Evolutionary conservation across 2,329 filamentous ascomycete species (phyloP), one percentile per base, ranked within the genome.

Genomic region (Sporothrix variecibatus): DNA sequence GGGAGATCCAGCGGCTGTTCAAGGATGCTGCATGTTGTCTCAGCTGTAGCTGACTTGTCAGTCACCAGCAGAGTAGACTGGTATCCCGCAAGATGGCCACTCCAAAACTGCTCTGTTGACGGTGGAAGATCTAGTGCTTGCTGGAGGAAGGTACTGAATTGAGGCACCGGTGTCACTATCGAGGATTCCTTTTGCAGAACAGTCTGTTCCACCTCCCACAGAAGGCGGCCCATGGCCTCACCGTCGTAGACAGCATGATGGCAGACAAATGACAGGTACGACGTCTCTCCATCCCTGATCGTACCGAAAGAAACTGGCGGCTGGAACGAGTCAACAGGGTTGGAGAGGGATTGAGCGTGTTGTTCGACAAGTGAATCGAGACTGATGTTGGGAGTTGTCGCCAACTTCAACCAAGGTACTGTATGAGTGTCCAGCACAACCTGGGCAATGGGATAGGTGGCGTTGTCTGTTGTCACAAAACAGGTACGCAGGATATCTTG

Each of bases 181-280:
- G 65, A 20, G 0, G 8, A n/a, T 0, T 51, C 0, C 0, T 82
- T 20, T 49, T 6, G 2, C 43, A 81, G 75, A 46, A 91, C 89
- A 2, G 88, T 76, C 1, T 84, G 80, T 78, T 96, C 90, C 1
- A 97, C 84, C 78, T 97, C 94, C 0, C 87, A 81, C 31, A 95
- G 86, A 0, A 98, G 84, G 9, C 86, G 85, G 0, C 86, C 84
- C 78, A 97, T 92, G 0, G 94, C 94, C 49, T 92, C 90, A 0
- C 92, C 95, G 81, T 98, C 95, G 78, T 97, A 97, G 0, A 97
- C 84, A 1, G 94, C 93, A 82, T 98, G 95, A 78, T 97, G 94
- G 78, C 84, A 90, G 51, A 85, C 81, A 68, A 87, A 87, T 0
- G 84, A 91, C 1, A 86, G 78, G 60, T 85, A 86, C 0, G 74